Percentiles rank a stretch among this genome's conserved stretches.
These are phyloP conservation scores for Suillus plorans DNA, from an alignment of 768 basidiomycete genomes.

Conservation along the genomic window DNA sequence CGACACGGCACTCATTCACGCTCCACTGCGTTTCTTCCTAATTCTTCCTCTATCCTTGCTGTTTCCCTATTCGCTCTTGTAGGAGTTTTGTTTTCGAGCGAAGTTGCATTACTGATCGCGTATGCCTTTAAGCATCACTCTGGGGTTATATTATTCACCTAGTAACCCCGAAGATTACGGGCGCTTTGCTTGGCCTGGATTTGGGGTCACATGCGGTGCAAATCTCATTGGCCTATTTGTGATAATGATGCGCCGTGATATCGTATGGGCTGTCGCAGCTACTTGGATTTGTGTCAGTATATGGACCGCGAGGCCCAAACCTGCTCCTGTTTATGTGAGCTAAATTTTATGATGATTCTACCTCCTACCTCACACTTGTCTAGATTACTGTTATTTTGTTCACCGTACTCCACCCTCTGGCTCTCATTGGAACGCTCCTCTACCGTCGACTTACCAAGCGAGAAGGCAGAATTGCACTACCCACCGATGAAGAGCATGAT, in stretches of 20 bases:
- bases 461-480: slow-evolving; percentile 43
- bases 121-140: slow-evolving; percentile 51
- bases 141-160: slow-evolving; percentile 58
- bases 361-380: neutral
- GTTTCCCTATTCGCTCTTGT: slow-evolving; percentile 59
- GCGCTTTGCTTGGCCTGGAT: slow-evolving; percentile 70
- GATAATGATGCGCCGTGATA: slow-evolving; percentile 55
- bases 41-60: slow-evolving; percentile 50
- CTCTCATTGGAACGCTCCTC: slow-evolving; percentile 45
- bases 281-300: slow-evolving; percentile 73
- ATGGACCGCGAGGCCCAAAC: slow-evolving; percentile 61
- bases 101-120: neutral
- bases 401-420: slow-evolving; percentile 66
- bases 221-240: slow-evolving; percentile 61
- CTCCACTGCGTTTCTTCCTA: slow-evolving; percentile 73
- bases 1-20: slow-evolving; percentile 83
- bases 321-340: slow-evolving; percentile 63
- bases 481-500: slow-evolving; percentile 29
- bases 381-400: slow-evolving; percentile 64
- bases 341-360: neutral
- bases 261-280: slow-evolving; percentile 75
- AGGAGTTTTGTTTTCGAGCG: slow-evolving; percentile 7
- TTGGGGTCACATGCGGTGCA: slow-evolving; percentile 63
- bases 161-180: slow-evolving; percentile 53
- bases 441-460: slow-evolving; percentile 29